Evolutionary conservation across 2,329 filamentous ascomycete genomes (phyloP).

Genomic region (Claviceps paspali): DNA sequence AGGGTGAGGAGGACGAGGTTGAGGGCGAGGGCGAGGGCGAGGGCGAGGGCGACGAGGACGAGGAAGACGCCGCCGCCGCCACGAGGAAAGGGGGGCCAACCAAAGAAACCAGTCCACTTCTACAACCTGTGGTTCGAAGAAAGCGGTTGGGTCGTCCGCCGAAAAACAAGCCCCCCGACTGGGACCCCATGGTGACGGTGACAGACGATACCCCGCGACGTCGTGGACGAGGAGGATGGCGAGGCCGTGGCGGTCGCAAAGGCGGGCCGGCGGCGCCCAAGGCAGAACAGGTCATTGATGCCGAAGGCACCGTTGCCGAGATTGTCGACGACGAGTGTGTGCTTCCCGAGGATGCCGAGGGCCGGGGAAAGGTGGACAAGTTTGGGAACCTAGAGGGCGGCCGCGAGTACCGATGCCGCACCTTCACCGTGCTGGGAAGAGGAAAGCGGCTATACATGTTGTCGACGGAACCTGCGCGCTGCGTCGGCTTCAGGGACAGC

Average conservation of each 20-base stretch:
- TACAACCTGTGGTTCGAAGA: constrained; percentile 50
- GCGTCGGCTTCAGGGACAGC: constrained; percentile 92
- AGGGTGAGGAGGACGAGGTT: constrained; percentile 21
- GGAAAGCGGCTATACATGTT: constrained; percentile 90
- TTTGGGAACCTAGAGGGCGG: constrained; percentile 67
- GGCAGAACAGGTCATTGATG: constrained; percentile 75
- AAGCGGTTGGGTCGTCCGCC: constrained; percentile 74
- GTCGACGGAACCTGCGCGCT: constrained; percentile 91
- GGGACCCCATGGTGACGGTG: constrained; percentile 48
- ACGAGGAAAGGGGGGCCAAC: constrained; percentile 25
- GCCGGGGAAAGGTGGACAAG: constrained; percentile 89
- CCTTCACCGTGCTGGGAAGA: constrained; percentile 77
- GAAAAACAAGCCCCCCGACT: constrained; percentile 70
- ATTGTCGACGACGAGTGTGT: constrained; percentile 86
- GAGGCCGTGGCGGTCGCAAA: constrained; percentile 47
- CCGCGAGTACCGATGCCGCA: constrained; percentile 86
- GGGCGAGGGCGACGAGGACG: constrained; percentile 12
- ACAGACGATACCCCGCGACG: constrained; percentile 45
- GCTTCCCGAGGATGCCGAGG: constrained; percentile 72
- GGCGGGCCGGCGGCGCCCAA: constrained; percentile 60
- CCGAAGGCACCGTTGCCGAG: constrained; percentile 81
- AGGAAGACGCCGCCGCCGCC: constrained; percentile 16
- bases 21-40: not conserved
- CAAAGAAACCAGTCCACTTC: constrained; percentile 39
- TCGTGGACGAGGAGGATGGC: constrained; percentile 57